A percentile compares a stretch with the other conserved stretches of the same genome.
Conservation (phyloP, 495 filamentous ascomycete genomes). For the Chaetomium fimeti region DNA sequence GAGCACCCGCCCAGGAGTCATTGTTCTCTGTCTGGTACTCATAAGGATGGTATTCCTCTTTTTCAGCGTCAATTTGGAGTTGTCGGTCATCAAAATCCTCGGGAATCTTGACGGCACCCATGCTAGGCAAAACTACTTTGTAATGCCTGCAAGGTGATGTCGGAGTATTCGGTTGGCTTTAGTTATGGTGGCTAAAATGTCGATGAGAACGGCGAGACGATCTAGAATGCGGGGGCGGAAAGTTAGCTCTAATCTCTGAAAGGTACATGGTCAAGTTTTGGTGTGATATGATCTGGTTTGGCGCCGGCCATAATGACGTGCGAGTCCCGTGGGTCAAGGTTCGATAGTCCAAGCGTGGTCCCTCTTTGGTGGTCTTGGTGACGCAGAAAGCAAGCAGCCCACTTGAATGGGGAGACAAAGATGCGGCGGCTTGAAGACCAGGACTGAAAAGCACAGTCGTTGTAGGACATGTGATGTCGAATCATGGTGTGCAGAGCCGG, state of each 20-base stretch:
- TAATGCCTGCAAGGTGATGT: conserved; percentile 14
- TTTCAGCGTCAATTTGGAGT: conserved; percentile 51
- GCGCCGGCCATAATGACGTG: conserved; percentile 10
- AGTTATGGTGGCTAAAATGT: conserved; percentile 6
- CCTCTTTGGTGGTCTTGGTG: conserved; percentile 1
- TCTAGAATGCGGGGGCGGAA: background rate
- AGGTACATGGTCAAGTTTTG: background rate
- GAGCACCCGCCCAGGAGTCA: conserved; percentile 88
- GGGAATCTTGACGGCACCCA: conserved; percentile 46
- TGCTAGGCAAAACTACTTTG: conserved; percentile 53
- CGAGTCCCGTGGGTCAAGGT: background rate
- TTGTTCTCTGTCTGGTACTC: conserved; percentile 86
- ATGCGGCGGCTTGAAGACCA: conserved; percentile 3
- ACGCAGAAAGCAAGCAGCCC: background rate
- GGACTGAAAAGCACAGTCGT: background rate
- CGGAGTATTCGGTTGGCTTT: conserved; percentile 9
- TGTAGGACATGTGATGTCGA: background rate
- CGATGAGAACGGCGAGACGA: background rate
- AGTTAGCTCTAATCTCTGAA: conserved; percentile 1
- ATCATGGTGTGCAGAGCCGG: background rate
- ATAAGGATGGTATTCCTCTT: conserved; percentile 60
- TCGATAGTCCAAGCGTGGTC: background rate
- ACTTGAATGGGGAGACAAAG: background rate
- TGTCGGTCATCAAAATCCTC: conserved; percentile 60
- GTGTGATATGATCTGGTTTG: background rate